A percentile compares a stretch with the other conserved stretches of the same genome.
These are phyloP conservation scores for Sclerotinia spermophila DNA, from an alignment of 2,329 filamentous ascomycete genomes.

Conservation along the genomic window DNA sequence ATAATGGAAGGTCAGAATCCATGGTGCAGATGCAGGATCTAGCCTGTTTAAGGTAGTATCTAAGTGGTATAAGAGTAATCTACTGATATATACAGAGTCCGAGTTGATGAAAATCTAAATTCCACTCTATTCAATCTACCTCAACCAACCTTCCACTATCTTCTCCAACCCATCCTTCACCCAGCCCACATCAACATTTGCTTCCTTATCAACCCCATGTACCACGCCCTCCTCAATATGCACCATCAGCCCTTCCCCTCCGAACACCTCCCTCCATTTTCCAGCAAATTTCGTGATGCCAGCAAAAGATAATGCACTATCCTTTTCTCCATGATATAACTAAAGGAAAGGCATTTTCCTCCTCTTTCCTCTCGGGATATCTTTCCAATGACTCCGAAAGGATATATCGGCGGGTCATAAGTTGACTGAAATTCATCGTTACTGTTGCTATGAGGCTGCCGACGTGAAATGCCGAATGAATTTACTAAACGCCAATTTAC, in stretches of 20 bases:
- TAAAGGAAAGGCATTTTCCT: background rate
- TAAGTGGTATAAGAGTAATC: too few species aligned
- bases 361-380: background rate
- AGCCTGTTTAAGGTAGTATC: too few species aligned
- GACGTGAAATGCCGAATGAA: background rate
- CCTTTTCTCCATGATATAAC: background rate
- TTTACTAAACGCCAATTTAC: background rate
- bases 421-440: background rate
- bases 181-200: background rate
- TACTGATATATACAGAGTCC: background rate
- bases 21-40: too few species aligned
- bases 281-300: background rate
- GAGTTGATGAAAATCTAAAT: background rate
- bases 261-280: background rate
- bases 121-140: background rate
- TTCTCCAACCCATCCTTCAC: background rate
- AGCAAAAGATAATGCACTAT: background rate
- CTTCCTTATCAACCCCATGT: background rate
- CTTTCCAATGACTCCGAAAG: background rate
- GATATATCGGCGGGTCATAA: background rate
- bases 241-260: background rate
- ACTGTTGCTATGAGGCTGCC: background rate
- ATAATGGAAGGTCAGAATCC: too few species aligned
- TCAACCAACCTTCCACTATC: background rate
- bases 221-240: background rate